Evolutionary conservation across 1,284 basidiomycete species (phyloP).

Genomic region (Mrakiaceae sp.): DNA sequence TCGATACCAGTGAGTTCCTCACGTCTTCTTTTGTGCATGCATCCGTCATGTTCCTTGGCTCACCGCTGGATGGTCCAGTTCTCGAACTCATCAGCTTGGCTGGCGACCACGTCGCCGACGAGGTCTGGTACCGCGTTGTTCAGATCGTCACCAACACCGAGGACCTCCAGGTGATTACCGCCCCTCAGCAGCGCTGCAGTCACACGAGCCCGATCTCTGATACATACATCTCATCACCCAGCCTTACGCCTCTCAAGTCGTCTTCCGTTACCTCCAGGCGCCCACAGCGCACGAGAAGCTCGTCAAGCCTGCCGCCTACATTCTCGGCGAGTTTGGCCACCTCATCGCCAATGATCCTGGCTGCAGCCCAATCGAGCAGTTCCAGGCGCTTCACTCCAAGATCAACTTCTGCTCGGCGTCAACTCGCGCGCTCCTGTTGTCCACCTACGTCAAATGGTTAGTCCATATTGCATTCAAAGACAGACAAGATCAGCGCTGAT

Average conservation of each 20-base stretch:
- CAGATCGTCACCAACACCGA: slow-evolving; percentile 99
- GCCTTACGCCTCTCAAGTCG: slow-evolving; percentile 86
- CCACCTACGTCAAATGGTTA: slow-evolving; percentile 94
- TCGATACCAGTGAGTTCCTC: slow-evolving; percentile 55
- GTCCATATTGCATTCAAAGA: slow-evolving; percentile 4
- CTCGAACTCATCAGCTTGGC: slow-evolving; percentile 89
- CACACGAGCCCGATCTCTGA: slow-evolving; percentile 15
- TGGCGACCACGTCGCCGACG: slow-evolving; percentile 95
- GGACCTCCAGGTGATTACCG: slow-evolving; percentile 46
- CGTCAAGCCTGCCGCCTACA: slow-evolving; percentile 93
- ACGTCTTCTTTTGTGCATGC: neutral
- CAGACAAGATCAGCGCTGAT: neutral
- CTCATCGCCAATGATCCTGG: slow-evolving; percentile 90
- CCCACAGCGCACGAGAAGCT: slow-evolving; percentile 92
- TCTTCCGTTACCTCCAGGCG: slow-evolving; percentile 78
- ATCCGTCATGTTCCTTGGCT: neutral
- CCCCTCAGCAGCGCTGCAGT: neutral
- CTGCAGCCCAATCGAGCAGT: slow-evolving; percentile 89
- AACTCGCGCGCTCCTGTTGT: slow-evolving; percentile 82
- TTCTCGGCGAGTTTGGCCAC: slow-evolving; percentile 88
- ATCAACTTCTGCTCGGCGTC: slow-evolving; percentile 88
- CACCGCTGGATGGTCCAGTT: slow-evolving; percentile 30
- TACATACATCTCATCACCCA: slow-evolving; percentile 36
- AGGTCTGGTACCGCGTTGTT: slow-evolving; percentile 98
- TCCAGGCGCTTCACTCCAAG: slow-evolving; percentile 86